Evolutionary conservation across 805 yeast genomes (phyloP).

Genomic region (Kodamaea restingae): DNA sequence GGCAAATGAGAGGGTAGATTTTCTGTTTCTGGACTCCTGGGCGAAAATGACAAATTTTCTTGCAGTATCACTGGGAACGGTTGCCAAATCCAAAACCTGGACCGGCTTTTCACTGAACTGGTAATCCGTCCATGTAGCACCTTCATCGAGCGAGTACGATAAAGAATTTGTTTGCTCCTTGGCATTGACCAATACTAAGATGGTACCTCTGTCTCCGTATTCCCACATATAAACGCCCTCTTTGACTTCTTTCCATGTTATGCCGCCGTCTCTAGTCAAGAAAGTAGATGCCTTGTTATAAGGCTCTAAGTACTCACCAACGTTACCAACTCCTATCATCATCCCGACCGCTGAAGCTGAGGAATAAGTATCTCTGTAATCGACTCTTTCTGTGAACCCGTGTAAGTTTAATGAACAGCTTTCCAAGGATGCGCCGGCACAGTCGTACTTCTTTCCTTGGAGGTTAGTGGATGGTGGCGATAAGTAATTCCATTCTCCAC

Average conservation of each 20-base stretch:
- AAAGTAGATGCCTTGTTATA: conserved; percentile 61
- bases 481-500: conserved; percentile 76
- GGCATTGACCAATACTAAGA: conserved; percentile 67
- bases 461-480: conserved; percentile 67
- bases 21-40: conserved; percentile 31
- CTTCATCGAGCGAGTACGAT: conserved; percentile 72
- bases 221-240: conserved; percentile 88
- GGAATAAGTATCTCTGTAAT: conserved; percentile 78
- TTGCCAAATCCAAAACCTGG: conserved; percentile 66
- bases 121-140: conserved; percentile 67
- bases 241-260: conserved; percentile 75
- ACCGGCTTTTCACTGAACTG: conserved; percentile 57
- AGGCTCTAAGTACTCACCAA: conserved; percentile 57
- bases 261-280: conserved; percentile 86
- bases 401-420: conserved; percentile 81
- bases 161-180: conserved; percentile 55
- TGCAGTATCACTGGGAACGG: conserved; percentile 90
- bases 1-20: conserved; percentile 39
- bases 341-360: conserved; percentile 89
- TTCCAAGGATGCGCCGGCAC: conserved; percentile 46
- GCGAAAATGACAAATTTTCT: conserved; percentile 69
- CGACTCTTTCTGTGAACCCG: conserved; percentile 84
- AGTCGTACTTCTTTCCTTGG: conserved; percentile 51
- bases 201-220: conserved; percentile 91
- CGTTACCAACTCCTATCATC: conserved; percentile 90